These are phyloP conservation scores for Bauhinia variegata DNA, from an alignment of 306 rosid genomes.

Conservation along the genomic window DNA sequence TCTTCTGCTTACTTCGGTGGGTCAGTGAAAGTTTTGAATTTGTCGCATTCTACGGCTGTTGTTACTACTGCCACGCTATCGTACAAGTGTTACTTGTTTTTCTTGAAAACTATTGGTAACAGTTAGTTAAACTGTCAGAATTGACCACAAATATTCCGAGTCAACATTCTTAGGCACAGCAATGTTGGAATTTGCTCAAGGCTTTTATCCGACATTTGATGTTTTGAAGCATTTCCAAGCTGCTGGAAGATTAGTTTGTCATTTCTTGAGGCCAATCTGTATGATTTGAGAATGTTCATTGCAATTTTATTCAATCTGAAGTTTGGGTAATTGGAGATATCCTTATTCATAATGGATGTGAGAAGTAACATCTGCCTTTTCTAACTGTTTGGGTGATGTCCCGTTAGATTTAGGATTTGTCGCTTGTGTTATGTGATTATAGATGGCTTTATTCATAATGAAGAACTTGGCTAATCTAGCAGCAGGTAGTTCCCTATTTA, in stretches of 20 bases:
- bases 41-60: background rate
- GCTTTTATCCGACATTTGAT: background rate
- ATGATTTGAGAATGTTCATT: background rate
- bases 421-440: background rate
- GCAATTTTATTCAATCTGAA: background rate
- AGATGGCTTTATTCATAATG: no score
- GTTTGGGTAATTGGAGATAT: constrained; percentile 1
- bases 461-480: constrained; percentile 23
- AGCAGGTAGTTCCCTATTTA: constrained; percentile 9
- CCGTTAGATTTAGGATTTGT: background rate
- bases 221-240: constrained; percentile 12
- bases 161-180: background rate
- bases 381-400: background rate
- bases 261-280: background rate
- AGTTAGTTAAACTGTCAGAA: background rate
- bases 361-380: no score
- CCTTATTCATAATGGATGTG: background rate
- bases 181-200: background rate
- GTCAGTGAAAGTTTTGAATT: constrained; percentile 1
- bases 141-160: background rate
- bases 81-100: constrained; percentile 2
- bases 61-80: constrained; percentile 6
- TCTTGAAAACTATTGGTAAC: background rate
- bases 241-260: constrained; percentile 3
- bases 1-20: constrained; percentile 12